phyloP scores from a whole-genome alignment of 140 eudicot species.

The Stevia rebaudiana region DNA sequence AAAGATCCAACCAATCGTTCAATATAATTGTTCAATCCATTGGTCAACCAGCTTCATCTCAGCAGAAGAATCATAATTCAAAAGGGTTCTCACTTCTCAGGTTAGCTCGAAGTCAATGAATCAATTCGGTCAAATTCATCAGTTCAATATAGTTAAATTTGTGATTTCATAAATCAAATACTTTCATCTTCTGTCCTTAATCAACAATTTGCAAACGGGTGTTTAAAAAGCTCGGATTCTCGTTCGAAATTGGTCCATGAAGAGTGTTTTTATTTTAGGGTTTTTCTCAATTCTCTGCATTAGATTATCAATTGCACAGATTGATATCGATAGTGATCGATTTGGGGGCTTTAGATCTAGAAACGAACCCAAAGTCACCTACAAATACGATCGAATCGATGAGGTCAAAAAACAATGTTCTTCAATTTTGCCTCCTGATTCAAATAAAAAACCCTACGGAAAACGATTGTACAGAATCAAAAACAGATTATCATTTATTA shows the following conservation, averaged over 20 bases:
- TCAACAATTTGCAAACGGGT: neutral
- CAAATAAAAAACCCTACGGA: slow-evolving; percentile 40
- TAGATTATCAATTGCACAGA: slow-evolving; percentile 20
- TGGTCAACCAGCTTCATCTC: neutral
- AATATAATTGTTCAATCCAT: too few relatives aligned
- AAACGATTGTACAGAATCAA: slow-evolving; percentile 37
- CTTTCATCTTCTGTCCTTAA: neutral
- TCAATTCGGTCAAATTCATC: neutral
- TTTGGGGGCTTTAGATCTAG: slow-evolving; percentile 25
- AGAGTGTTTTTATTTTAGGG: slow-evolving; percentile 19
- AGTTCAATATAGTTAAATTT: too few relatives aligned
- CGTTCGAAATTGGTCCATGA: slow-evolving; percentile 15
- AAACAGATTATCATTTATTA: slow-evolving; percentile 55
- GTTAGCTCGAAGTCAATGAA: slow-evolving; percentile 18
- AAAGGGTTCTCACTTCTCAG: slow-evolving; percentile 10
- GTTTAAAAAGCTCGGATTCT: neutral
- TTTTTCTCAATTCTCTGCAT: slow-evolving; percentile 23
- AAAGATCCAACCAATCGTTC: neutral
- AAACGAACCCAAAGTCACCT: slow-evolving; percentile 30
- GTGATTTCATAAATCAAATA: neutral
- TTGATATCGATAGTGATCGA: slow-evolving; percentile 4
- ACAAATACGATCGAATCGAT: slow-evolving; percentile 56
- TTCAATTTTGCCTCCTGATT: slow-evolving; percentile 38
- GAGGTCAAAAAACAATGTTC: slow-evolving; percentile 65
- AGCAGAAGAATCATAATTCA: neutral